Base-by-base conservation (phyloP, 2,329 filamentous ascomycete genomes). In the Alternaria rosae region DNA sequence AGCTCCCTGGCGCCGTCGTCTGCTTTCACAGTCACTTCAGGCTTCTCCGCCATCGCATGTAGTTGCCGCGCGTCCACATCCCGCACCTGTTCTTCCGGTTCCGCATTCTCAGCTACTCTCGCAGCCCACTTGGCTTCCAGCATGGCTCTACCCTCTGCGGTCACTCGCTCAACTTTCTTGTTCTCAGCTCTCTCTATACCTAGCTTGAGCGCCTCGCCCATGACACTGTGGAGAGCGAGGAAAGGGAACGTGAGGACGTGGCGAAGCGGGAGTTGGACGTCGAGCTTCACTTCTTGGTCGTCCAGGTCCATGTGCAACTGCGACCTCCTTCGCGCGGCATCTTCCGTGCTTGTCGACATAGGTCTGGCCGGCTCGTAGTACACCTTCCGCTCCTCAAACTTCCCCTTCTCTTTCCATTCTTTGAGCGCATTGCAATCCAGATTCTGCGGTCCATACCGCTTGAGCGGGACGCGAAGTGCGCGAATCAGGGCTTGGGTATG, bases 401-500 rank as follows among this genome's bases (percentile, higher is more conserved):
- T 35, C 0, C 60, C 64, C 12, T 62, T 66, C 12, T 43, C 47
- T n/a, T 62, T 64, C 70, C 70, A 76, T 35, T 74, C 70, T 12
- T 50, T 13, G 6, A 74, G 43, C 1, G 61, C 63, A n/a, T 59
- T 59, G 10, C 42, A 50, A 56, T 75, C 70, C 6, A 73, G 38
- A 53, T 74, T 73, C 42, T 66, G 64, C 3, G 62, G 62, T 1
- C 69, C 72, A 32, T 57, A 63, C 0, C 43, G 28, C 43, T 63
- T 65, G 6, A 72, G 17, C 6, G 70, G 70, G 1, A 56, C 28
- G 6, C 57, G 54, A 13, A 75, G 58, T 0, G 70, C 73, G 3
- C 69, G 62, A 2, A 68, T 55, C 8, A 77, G 57, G 4, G 69
- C 57, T 44, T 72, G 73, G 3, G 68, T 62, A 32, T 77, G 73